phyloP scores from a whole-genome alignment of 495 filamentous ascomycete species.

The Neurospora cerealis region DNA sequence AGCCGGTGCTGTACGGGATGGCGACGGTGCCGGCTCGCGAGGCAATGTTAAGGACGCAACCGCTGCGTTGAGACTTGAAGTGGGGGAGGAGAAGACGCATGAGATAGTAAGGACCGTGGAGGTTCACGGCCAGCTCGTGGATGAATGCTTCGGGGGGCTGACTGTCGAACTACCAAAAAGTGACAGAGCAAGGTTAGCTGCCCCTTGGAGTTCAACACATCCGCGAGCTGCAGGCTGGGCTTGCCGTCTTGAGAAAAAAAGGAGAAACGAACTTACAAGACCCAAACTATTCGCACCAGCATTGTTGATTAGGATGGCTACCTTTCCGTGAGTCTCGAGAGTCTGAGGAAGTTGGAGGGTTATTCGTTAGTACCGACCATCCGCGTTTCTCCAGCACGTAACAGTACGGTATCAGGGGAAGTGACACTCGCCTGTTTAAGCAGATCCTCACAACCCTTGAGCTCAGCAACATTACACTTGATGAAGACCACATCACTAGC shows the following conservation, averaged over 20 bases:
- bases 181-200: neutral
- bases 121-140: constrained; percentile 48
- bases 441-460: constrained; percentile 18
- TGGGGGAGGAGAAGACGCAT: constrained; percentile 21
- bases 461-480: constrained; percentile 18
- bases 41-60: constrained; percentile 25
- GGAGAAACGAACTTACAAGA: constrained; percentile 7
- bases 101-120: constrained; percentile 37
- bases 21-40: constrained; percentile 22
- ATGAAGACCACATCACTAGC: constrained; percentile 15
- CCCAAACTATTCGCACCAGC: constrained; percentile 23
- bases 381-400: neutral
- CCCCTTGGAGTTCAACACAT: neutral
- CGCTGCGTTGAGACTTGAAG: constrained; percentile 14
- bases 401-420: neutral
- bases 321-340: constrained; percentile 4
- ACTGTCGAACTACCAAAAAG: constrained; percentile 9
- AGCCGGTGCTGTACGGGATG: constrained; percentile 22
- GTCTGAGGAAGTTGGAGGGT: neutral
- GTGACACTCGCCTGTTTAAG: constrained; percentile 11
- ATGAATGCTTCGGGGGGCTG: constrained; percentile 35
- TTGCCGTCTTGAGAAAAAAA: neutral
- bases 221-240: neutral
- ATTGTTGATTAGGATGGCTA: constrained; percentile 25
- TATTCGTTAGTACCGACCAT: neutral